Evolutionary conservation across 2,329 filamentous ascomycete species (phyloP), one percentile per base, ranked within the genome.

Genomic region (Ambrosiella beaveri): DNA sequence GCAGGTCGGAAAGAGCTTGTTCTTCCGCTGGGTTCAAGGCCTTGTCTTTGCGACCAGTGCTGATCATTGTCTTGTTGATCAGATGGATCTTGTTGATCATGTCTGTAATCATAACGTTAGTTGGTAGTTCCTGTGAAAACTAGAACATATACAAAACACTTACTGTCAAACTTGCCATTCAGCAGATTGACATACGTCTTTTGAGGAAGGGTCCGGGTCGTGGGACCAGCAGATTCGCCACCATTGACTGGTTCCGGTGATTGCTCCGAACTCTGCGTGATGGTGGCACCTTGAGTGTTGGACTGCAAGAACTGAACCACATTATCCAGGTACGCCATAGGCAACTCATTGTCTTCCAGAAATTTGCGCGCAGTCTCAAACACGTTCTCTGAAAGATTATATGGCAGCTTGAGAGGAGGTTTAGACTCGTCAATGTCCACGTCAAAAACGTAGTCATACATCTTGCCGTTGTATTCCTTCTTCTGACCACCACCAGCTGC

Each of bases 391-490:
- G 86, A 88, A 11, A 91, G 76, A 67, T 97, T 96, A 71, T 86
- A 97, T 0, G 91, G 89, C n/a, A 97, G 76, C 69, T 96, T 96
- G 51, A 97, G 74, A 0, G 91, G 82, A 11, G 91, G 90, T 66
- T 94, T 91, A 56, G 89, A 91, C 65, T 96, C 91, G 68, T 95
- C 88, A 62, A 96, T 94, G 65, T 95, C 90, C 35, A 96, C 90
- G 66, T 96, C 90, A 64, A 97, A 97, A 7, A 98, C 90, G 65
- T 85, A 96, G 67, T 98, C 93, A 68, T 95, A 98, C 61, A 91
- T 86, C 66, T 95, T 81, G 38, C 91, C 91, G 1, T 86, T 75
- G 66, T 91, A 85, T 59, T 83, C 77, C 7, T 81, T 80, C 71
- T 90, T 89, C 60, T 81, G 81, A 9, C 88, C 86, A 63, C 82